These are phyloP conservation scores for Thalassia testudinum DNA, from an alignment of 116 monocot genomes.

Conservation along the genomic window DNA sequence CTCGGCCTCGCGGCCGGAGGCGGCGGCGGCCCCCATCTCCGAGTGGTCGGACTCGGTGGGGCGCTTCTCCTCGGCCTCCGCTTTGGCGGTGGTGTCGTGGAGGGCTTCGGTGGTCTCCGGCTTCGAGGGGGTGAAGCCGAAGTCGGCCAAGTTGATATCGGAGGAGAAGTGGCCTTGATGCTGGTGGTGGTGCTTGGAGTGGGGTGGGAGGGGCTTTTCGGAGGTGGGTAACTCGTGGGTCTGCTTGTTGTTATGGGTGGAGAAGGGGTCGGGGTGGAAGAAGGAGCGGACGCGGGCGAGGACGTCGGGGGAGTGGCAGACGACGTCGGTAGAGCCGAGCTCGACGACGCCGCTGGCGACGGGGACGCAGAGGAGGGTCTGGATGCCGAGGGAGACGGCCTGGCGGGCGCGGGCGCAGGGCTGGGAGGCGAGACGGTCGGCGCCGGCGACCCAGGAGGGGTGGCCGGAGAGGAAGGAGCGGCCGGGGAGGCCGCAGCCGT, in stretches of 20 bases:
- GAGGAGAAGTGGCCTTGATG: slow-evolving; percentile 12
- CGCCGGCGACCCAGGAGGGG: too few relatives aligned
- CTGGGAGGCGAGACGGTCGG: too few relatives aligned
- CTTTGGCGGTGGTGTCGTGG: slow-evolving; percentile 21
- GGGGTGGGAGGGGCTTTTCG: slow-evolving; percentile 16
- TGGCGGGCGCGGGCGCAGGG: too few relatives aligned
- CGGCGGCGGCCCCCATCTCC: too few relatives aligned
- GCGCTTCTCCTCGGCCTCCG: slow-evolving; percentile 20
- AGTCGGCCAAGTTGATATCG: slow-evolving; percentile 38
- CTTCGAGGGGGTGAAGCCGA: slow-evolving; percentile 3
- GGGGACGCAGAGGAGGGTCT: too few relatives aligned
- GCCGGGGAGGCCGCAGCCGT: too few relatives aligned
- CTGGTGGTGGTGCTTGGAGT: slow-evolving; percentile 9
- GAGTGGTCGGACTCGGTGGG: slow-evolving; percentile 7
- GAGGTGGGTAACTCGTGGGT: slow-evolving; percentile 14
- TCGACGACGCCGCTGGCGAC: neutral
- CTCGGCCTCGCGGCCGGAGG: too few relatives aligned
- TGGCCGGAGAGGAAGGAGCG: too few relatives aligned
- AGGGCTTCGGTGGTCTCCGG: neutral
- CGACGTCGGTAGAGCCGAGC: neutral
- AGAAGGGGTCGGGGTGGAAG: too few relatives aligned
- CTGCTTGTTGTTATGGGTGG: too few relatives aligned
- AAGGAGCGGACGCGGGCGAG: too few relatives aligned
- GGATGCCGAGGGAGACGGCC: too few relatives aligned
- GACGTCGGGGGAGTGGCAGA: neutral